A percentile compares a stretch with the other conserved stretches of the same genome.
phyloP scores from a whole-genome alignment of 768 basidiomycete genomes.

The Ramaria sp. region DNA sequence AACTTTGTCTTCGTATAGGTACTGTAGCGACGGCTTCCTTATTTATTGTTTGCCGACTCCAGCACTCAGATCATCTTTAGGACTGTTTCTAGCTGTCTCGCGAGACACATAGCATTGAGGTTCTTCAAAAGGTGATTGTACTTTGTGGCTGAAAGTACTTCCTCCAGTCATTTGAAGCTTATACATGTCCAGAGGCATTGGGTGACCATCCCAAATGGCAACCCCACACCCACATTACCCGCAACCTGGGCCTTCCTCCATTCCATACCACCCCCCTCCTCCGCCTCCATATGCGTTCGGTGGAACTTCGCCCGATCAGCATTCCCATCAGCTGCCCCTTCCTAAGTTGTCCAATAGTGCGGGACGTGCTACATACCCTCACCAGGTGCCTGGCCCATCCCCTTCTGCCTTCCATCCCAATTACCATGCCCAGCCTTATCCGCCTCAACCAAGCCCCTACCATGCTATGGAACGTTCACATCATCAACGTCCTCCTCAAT shows the following conservation, averaged over 20 bases:
- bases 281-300: constrained; percentile 30
- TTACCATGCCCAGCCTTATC: constrained; percentile 17
- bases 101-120: background rate
- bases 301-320: constrained; percentile 22
- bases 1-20: background rate
- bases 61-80: background rate
- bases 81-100: background rate
- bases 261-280: constrained; percentile 20
- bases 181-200: background rate
- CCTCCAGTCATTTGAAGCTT: background rate
- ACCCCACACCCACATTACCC: constrained; percentile 23
- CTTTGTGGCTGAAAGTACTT: background rate
- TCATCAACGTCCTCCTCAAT: background rate
- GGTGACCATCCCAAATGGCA: constrained; percentile 16
- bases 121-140: background rate
- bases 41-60: background rate
- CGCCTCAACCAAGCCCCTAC: constrained; percentile 17
- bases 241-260: constrained; percentile 24
- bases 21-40: background rate
- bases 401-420: constrained; percentile 17
- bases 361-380: constrained; percentile 13
- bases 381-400: constrained; percentile 11
- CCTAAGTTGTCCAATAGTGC: constrained; percentile 23
- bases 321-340: constrained; percentile 25
- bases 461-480: background rate